Percentiles rank a stretch among this genome's conserved stretches.
Evolutionary conservation across 75 land plant genomes (phyloP).

Genomic region (Picea sitchensis): DNA sequence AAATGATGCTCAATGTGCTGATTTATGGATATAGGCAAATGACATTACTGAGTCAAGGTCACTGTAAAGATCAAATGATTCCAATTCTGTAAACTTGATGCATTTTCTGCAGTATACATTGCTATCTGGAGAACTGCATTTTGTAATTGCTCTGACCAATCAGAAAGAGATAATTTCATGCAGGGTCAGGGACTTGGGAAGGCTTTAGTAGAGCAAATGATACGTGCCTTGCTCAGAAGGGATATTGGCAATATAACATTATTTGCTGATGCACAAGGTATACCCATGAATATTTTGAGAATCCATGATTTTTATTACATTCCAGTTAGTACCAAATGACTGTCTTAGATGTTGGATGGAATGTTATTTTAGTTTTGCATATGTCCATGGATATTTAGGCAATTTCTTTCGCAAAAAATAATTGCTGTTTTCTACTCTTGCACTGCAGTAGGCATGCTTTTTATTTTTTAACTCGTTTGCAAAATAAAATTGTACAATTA

Average conservation of each 20-base stretch:
- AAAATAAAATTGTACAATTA: not conserved
- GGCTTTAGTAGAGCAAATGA: slow-evolving; percentile 86
- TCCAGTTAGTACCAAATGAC: not conserved
- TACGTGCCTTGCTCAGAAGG: slow-evolving; percentile 81
- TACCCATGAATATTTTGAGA: not conserved
- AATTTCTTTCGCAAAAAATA: too few species aligned
- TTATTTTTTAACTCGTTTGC: not conserved
- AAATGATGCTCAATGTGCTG: not conserved
- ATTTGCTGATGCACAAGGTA: slow-evolving; percentile 96
- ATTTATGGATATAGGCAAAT: not conserved
- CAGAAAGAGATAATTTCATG: not conserved
- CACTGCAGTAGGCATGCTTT: not conserved
- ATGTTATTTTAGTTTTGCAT: not conserved
- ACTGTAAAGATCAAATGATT: not conserved
- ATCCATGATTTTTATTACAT: not conserved
- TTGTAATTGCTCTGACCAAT: slow-evolving; percentile 2
- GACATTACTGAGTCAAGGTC: not conserved
- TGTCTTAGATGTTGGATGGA: not conserved
- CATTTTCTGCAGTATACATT: not conserved
- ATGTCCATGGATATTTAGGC: not conserved
- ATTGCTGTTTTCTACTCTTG: not conserved
- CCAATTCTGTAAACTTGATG: not conserved
- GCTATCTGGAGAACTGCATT: slow-evolving; percentile 1
- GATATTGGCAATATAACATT: slow-evolving; percentile 96
- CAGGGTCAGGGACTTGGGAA: slow-evolving; percentile 99